Conservation (phyloP, 2,329 filamentous ascomycete species). For the Epichloe hybrida region DNA sequence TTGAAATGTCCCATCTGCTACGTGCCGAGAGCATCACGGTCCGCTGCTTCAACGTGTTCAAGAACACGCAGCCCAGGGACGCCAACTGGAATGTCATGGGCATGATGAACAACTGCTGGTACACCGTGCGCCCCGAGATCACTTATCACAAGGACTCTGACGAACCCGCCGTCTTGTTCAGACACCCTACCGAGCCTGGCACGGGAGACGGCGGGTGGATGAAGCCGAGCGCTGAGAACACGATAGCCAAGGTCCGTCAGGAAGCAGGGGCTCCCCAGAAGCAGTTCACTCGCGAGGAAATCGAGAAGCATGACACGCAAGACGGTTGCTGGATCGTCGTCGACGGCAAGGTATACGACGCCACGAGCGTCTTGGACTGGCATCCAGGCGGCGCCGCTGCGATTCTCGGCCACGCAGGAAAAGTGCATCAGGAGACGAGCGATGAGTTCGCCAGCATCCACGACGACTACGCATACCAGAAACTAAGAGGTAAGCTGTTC, state of each 20-base stretch:
- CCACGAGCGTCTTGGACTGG: slow-evolving; percentile 31
- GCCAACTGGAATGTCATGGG: slow-evolving; percentile 35
- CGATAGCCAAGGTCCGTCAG: slow-evolving; percentile 29
- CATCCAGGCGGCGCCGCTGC: slow-evolving; percentile 35
- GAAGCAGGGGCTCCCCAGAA: slow-evolving; percentile 32
- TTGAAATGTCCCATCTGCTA: slow-evolving; percentile 29
- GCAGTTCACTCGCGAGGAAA: slow-evolving; percentile 37
- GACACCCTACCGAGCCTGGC: slow-evolving; percentile 31
- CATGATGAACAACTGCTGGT: slow-evolving; percentile 44
- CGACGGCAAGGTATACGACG: slow-evolving; percentile 37
- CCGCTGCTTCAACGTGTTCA: slow-evolving; percentile 34
- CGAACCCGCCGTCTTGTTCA: slow-evolving; percentile 25
- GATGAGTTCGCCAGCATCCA: slow-evolving; percentile 36
- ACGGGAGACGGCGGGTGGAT: slow-evolving; percentile 35
- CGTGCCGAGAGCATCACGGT: slow-evolving; percentile 28
- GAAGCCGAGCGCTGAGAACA: slow-evolving; percentile 30
- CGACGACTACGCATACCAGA: slow-evolving; percentile 35
- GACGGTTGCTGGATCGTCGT: slow-evolving; percentile 41
- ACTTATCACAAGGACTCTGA: slow-evolving; percentile 17
- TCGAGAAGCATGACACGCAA: slow-evolving; percentile 34
- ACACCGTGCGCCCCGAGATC: slow-evolving; percentile 28
- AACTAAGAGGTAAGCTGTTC: slow-evolving; percentile 24
- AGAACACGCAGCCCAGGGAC: slow-evolving; percentile 34
- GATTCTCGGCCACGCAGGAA: slow-evolving; percentile 35
- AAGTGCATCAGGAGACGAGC: slow-evolving; percentile 33